These are phyloP conservation scores for Hypomyces perniciosus DNA, from an alignment of 2,329 filamentous ascomycete genomes.

Conservation along the genomic window DNA sequence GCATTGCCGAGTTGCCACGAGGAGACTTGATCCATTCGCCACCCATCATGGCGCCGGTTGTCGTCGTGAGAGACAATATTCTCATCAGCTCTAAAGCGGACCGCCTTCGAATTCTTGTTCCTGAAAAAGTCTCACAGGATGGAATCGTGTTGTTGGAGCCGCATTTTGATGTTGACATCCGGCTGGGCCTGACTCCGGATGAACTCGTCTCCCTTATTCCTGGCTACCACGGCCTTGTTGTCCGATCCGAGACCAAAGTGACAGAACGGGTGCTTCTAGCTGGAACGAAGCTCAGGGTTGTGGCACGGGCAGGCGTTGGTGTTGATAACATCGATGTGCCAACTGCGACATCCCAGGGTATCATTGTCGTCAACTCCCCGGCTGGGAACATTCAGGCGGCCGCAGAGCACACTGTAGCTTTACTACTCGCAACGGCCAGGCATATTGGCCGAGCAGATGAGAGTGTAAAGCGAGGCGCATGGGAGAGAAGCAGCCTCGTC, in stretches of 20 bases:
- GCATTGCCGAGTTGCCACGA: not conserved
- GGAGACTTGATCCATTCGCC: not conserved
- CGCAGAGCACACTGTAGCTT: conserved; percentile 69
- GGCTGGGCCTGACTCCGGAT: conserved; percentile 53
- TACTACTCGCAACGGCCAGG: conserved; percentile 67
- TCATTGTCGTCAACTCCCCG: conserved; percentile 76
- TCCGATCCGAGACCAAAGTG: conserved; percentile 77
- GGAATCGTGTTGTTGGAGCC: conserved; percentile 63
- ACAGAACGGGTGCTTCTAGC: conserved; percentile 61
- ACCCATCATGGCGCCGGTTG: conserved; percentile 23
- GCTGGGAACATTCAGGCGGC: conserved; percentile 76
- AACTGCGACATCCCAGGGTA: conserved; percentile 64
- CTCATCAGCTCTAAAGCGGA: conserved; percentile 5
- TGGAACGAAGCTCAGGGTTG: conserved; percentile 65
- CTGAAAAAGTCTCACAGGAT: conserved; percentile 76
- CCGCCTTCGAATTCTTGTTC: conserved; percentile 56
- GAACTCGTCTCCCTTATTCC: conserved; percentile 63
- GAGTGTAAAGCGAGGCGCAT: conserved; percentile 64
- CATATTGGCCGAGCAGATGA: conserved; percentile 66
- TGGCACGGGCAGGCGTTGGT: conserved; percentile 74
- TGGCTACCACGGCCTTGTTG: conserved; percentile 68
- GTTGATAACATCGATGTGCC: conserved; percentile 78
- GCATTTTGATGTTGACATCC: conserved; percentile 64
- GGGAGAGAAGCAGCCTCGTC: conserved; percentile 69
- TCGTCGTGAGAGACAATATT: conserved; percentile 15